Conservation (phyloP, 257 asterid genomes). For the Petunia secreta region DNA sequence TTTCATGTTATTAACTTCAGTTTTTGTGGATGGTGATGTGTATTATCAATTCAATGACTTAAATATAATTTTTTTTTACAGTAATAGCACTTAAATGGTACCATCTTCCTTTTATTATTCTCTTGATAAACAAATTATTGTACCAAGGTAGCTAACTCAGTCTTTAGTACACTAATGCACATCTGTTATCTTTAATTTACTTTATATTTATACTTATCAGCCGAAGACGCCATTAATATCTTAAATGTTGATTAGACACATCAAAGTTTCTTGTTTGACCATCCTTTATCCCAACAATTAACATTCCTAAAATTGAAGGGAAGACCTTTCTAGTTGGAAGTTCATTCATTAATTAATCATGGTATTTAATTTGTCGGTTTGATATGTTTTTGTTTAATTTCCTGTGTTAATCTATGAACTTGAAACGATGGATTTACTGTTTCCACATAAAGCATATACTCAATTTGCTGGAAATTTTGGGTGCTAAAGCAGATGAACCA, state of each 20-base stretch:
- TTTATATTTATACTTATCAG: not conserved
- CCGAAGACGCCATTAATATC: not conserved
- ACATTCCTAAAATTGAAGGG: not conserved
- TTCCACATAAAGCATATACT: not conserved
- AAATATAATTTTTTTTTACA: no score
- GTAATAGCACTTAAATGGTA: not conserved
- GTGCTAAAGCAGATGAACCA: constrained; percentile 5
- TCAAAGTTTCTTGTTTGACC: not conserved
- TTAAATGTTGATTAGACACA: not conserved
- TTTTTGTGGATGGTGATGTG: no score
- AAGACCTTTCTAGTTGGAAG: not conserved
- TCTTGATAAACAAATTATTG: not conserved
- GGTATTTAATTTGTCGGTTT: not conserved
- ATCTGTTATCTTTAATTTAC: not conserved
- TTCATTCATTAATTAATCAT: not conserved
- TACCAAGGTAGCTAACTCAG: not conserved
- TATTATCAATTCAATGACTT: no score
- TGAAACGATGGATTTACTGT: not conserved
- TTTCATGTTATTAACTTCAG: no score
- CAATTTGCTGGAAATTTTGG: not conserved
- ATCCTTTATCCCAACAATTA: not conserved
- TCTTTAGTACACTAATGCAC: not conserved
- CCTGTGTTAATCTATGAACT: not conserved
- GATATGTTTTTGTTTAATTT: not conserved
- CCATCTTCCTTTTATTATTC: not conserved